A percentile compares a stretch with the other conserved stretches of the same genome.
These are phyloP conservation scores for Ustulina deusta DNA, from an alignment of 2,329 filamentous ascomycete genomes.

Conservation along the genomic window DNA sequence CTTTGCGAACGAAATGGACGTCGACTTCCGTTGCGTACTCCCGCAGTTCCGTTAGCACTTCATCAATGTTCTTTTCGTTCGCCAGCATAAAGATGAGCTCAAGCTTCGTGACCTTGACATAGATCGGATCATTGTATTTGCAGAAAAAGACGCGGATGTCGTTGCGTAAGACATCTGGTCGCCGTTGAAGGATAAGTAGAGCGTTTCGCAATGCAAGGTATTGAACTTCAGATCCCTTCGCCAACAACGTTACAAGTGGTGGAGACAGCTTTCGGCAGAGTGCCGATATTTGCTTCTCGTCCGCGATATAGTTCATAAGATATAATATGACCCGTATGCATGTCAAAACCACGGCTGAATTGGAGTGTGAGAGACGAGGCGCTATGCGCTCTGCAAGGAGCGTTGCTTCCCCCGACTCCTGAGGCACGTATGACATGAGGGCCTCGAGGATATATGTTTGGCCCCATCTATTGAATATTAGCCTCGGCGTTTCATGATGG, in stretches of 20 bases:
- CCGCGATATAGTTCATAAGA: slow-evolving; percentile 97
- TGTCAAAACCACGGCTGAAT: slow-evolving; percentile 94
- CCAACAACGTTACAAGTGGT: slow-evolving; percentile 91
- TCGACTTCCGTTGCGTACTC: slow-evolving; percentile 99
- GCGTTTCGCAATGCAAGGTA: slow-evolving; percentile 95
- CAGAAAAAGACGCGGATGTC: slow-evolving; percentile 99
- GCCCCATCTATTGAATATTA: slow-evolving; percentile 77
- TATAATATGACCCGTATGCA: slow-evolving; percentile 97
- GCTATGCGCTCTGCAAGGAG: slow-evolving; percentile 93
- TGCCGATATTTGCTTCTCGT: slow-evolving; percentile 86
- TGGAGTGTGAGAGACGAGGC: slow-evolving; percentile 95
- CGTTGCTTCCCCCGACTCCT: slow-evolving; percentile 87
- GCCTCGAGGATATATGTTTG: slow-evolving; percentile 99
- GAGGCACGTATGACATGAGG: slow-evolving; percentile 96
- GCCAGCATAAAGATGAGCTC: slow-evolving; percentile 99
- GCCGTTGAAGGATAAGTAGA: slow-evolving; percentile 89
- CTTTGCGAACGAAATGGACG: slow-evolving; percentile 98
- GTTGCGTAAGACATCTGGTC: slow-evolving; percentile 92
- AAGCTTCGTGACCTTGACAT: slow-evolving; percentile 98
- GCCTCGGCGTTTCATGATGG: slow-evolving; percentile 1
- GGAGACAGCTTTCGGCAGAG: slow-evolving; percentile 94
- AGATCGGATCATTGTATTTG: slow-evolving; percentile 99
- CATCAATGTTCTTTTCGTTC: slow-evolving; percentile 92
- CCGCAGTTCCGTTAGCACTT: slow-evolving; percentile 91
- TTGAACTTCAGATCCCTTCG: slow-evolving; percentile 98